Percentiles rank a stretch among this genome's conserved stretches.
Evolutionary conservation across 345 rosid species (phyloP).

Genomic region (Citrus reticulata): DNA sequence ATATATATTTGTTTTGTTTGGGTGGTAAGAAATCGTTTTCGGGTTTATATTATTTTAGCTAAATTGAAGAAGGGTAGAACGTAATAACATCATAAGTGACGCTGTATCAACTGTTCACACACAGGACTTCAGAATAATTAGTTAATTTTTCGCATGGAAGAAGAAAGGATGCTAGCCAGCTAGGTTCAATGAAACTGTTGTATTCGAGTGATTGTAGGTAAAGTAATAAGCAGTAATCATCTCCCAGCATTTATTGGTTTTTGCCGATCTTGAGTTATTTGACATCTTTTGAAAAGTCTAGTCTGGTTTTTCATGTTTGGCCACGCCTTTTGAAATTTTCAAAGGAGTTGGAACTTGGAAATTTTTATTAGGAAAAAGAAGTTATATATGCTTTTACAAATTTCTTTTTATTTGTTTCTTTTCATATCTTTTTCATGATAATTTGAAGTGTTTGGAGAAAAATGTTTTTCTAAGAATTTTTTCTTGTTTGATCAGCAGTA

Average conservation of each 20-base stretch:
- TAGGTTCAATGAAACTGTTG: not conserved
- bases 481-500: not conserved
- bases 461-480: not conserved
- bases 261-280: not conserved
- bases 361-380: too few relatives aligned
- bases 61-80: not conserved
- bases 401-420: not conserved
- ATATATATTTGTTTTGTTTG: not conserved
- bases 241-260: not conserved
- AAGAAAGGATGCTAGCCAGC: not conserved
- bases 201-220: not conserved
- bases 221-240: not conserved
- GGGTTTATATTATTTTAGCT: not conserved
- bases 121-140: too few relatives aligned
- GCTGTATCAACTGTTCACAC: too few relatives aligned
- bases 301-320: not conserved
- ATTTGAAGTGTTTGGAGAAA: not conserved
- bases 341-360: not conserved
- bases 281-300: constrained; percentile 5
- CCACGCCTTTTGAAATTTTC: constrained; percentile 2
- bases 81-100: too few relatives aligned
- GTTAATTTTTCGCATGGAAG: not conserved
- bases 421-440: not conserved
- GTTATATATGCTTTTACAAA: not conserved
- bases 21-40: constrained; percentile 24